A percentile compares a stretch with the other conserved stretches of the same genome.
These are phyloP conservation scores for Eucalyptus pauciflora DNA, from an alignment of 345 rosid genomes.

Conservation along the genomic window DNA sequence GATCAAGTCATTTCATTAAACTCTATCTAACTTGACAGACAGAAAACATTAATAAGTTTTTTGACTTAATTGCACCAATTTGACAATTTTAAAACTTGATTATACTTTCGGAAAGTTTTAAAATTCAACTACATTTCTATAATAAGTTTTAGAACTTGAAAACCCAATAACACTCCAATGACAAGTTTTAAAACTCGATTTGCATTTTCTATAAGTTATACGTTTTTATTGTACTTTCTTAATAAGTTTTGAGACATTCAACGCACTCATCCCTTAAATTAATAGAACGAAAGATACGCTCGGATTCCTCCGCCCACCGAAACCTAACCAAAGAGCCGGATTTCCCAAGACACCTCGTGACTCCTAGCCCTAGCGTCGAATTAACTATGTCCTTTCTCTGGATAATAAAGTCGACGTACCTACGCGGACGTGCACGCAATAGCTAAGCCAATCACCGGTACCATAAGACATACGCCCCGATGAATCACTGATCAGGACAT, in stretches of 20 bases:
- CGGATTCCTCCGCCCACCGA: background rate
- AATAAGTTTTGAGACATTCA: background rate
- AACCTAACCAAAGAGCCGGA: background rate
- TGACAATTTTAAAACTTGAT: too few species aligned
- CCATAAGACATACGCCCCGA: background rate
- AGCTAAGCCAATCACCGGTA: background rate
- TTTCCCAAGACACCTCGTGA: background rate
- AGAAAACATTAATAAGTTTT: rapidly evolving
- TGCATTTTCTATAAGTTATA: too few species aligned
- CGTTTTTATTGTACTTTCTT: background rate
- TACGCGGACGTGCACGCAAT: background rate
- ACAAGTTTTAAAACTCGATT: background rate
- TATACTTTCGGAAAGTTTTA: too few species aligned
- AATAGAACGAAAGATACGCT: background rate
- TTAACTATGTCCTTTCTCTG: background rate
- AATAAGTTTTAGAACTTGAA: background rate
- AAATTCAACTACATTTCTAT: rapidly evolving
- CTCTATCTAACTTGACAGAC: rapidly evolving
- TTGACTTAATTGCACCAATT: rapidly evolving
- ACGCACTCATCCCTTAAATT: background rate
- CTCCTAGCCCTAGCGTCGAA: background rate
- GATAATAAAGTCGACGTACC: background rate
- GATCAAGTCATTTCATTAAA: too few species aligned
- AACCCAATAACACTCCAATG: too few species aligned
- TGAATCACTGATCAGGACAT: background rate